Base-by-base conservation (phyloP, 352 stramenopile species). In the Globisporangium splendens region DNA sequence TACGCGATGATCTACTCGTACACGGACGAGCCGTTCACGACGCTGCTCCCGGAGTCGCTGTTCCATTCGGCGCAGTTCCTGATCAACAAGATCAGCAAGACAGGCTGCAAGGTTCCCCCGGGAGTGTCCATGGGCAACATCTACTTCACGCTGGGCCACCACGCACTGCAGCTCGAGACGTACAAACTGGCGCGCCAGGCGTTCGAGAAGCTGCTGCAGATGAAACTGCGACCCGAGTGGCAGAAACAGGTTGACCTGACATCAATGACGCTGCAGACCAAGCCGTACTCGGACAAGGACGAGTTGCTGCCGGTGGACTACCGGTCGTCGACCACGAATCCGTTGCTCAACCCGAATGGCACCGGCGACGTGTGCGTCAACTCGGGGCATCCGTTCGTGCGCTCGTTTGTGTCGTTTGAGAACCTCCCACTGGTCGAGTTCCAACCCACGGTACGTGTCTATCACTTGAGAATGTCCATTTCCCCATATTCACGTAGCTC, bases 391-490 rank as follows among this genome's bases (percentile, higher is more conserved):
- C 93, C 89, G 14, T 99, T 99, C 63, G 70, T 98, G 17, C 87
- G 96, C 15, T 98, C 87, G 1, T 98, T 98, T 53, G 69, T 98
- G 21, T 98, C 93, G 21, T 99, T 98, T 58, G 95, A 99, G 60
- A 91, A 96, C 43, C 74, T 99, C 18, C 96, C 95, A 38, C 79
- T 99, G 3, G 93, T 99, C 22, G 93, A 98, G 67, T 99, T 99
- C 62, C 76, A 91, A 53, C 84, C 85, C 1, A 65, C 65, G 65
- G 77, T 91, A 66, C 21, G 68, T 68, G 13, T 35, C 11, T 43
- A 43, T 43, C 11, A 17, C n/a, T n/a, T n/a, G n/a, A n/a, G n/a
- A n/a, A n/a, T 31, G 24, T 54, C 51, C 18, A 21, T 20, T 8
- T 57, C 7, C 2, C 44, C 15, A 5, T 51, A n/a, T 8, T 22